Evolutionary conservation across 2,329 filamentous ascomycete species (phyloP), one percentile per base, ranked within the genome.

Genomic region (Aspergillus sojae): DNA sequence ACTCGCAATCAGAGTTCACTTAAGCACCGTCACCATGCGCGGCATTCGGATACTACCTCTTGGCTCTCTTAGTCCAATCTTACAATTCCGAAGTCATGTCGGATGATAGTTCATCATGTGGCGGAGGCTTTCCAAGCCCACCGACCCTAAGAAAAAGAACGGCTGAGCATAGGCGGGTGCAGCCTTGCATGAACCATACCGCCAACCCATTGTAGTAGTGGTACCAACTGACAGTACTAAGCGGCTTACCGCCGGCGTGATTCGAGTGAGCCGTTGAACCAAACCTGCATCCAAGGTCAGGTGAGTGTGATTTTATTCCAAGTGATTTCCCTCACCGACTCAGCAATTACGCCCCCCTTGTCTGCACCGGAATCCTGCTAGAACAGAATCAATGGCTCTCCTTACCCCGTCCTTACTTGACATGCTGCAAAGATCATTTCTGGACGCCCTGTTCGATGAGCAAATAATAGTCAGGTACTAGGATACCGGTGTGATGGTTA

Each of bases 401-500:
- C n/a, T n/a, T 19, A 21, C 9, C 28, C 48, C 7, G 26, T n/a
- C 48, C 48, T 52, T 52, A 32, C 48, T 32, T 52, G 30, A 52
- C 28, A 19, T n/a, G 11, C n/a, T 23, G 52, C 30, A 21, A 34
- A 55, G 52, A 39, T 55, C 50, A 16, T 26, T 21, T 10, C 26
- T 7, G 16, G 14, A 5, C 19, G 3, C n/a, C 32, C 14, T 19
- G 52, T 7, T 55, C 28, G 34, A 36, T 36, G 21, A 55, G 32
- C 14, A 26, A 55, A 23, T 36, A 14, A 23, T 28, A 23, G n/a
- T 10, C 32, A n/a, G 32, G 21, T 6, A 9, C 36, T 21, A 28
- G 39, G 46, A 34, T 55, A 53, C 48, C 61, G 52, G 46, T 62
- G 61, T 56, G 56, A 53, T 54, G 56, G 57, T 60, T 62, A 56